Conservation (phyloP, 306 rosid species). For the Gillenia trifoliata region DNA sequence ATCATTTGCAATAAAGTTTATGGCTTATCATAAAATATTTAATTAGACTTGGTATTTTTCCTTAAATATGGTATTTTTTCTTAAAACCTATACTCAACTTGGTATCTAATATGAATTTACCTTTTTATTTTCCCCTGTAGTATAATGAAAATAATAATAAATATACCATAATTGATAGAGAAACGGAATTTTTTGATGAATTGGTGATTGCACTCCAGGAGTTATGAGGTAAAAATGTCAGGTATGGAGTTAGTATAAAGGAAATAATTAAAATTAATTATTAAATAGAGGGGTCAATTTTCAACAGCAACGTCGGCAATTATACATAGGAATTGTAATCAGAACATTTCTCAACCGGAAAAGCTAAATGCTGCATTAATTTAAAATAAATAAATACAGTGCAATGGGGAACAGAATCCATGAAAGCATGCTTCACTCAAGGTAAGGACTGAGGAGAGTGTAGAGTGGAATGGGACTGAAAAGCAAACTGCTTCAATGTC, state of each 20-base stretch:
- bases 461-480: not conserved
- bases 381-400: too few relatives aligned
- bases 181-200: slow-evolving; percentile 3
- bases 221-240: not conserved
- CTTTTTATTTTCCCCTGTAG: not conserved
- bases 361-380: slow-evolving; percentile 6
- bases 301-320: slow-evolving; percentile 16
- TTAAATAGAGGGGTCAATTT: not conserved
- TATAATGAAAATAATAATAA: too few relatives aligned
- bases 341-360: slow-evolving; percentile 8
- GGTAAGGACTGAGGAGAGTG: not conserved
- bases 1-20: too few relatives aligned
- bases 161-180: not conserved
- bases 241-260: not conserved
- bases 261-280: not conserved
- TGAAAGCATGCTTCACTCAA: not conserved
- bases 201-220: not conserved
- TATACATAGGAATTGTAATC: not conserved
- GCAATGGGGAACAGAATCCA: too few relatives aligned
- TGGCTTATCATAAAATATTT: too few relatives aligned
- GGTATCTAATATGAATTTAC: too few relatives aligned
- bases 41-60: too few relatives aligned
- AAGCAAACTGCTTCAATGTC: slow-evolving; percentile 4
- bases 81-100: too few relatives aligned
- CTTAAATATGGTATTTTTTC: too few relatives aligned